Percentiles rank a stretch among this genome's conserved stretches.
phyloP scores from a whole-genome alignment of 495 filamentous ascomycete genomes.

The Neurospora sp. region DNA sequence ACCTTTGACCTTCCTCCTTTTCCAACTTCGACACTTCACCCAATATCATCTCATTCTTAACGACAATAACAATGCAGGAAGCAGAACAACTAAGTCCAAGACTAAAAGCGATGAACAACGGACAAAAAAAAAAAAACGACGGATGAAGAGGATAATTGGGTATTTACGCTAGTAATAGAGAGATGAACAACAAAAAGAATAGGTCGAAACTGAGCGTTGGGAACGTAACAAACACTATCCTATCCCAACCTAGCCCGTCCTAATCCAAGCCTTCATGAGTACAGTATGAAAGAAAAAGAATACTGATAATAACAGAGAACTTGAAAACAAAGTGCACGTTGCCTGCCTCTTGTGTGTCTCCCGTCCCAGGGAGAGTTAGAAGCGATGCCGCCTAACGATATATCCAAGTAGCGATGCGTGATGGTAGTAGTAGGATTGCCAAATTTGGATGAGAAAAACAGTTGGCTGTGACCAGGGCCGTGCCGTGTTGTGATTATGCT shows the following conservation, averaged over 20 bases:
- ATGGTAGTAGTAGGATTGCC: not conserved
- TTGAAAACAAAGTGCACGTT: not conserved
- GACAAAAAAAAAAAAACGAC: not conserved
- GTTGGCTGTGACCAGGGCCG: not conserved
- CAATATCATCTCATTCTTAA: not conserved
- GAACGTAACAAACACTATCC: not conserved
- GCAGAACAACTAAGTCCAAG: not conserved
- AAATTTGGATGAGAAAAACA: not conserved
- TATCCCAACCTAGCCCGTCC: not conserved
- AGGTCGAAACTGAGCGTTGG: not conserved
- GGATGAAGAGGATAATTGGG: not conserved
- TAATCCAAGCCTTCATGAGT: not conserved
- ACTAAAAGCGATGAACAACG: not conserved
- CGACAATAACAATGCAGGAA: not conserved
- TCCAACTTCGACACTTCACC: not conserved
- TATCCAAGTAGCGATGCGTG: not conserved
- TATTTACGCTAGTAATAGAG: not conserved
- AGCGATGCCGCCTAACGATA: not conserved
- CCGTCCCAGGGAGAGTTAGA: not conserved
- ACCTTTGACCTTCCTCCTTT: not conserved
- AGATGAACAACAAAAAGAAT: not conserved
- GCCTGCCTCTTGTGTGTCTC: not conserved
- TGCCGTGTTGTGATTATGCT: not conserved
- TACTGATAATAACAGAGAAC: not conserved
- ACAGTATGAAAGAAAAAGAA: not conserved